Evolutionary conservation across 306 rosid genomes (phyloP).

Genomic region (Vigna radiata): DNA sequence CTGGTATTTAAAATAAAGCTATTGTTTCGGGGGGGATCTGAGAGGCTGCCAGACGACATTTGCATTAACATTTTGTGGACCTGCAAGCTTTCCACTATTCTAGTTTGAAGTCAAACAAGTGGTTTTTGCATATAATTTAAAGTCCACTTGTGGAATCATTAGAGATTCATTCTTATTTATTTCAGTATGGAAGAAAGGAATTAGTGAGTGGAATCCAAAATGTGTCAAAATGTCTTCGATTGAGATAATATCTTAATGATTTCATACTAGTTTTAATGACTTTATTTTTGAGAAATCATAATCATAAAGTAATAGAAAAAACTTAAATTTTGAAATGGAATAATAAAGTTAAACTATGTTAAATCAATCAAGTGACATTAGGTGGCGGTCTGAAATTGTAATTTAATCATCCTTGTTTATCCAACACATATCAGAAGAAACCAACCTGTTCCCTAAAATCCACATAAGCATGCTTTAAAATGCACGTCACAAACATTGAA

Average conservation of each 20-base stretch:
- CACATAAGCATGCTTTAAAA: constrained; percentile 46
- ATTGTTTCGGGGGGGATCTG: constrained; percentile 17
- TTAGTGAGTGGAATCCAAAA: constrained; percentile 38
- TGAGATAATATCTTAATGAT: neutral
- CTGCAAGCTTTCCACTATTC: constrained; percentile 34
- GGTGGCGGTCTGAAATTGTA: constrained; percentile 12
- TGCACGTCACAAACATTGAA: constrained; percentile 43
- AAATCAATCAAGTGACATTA: constrained; percentile 34
- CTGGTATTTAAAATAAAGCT: neutral
- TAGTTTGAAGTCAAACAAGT: constrained; percentile 23
- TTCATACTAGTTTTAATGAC: too few species aligned
- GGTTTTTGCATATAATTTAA: constrained; percentile 19
- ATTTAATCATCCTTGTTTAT: constrained; percentile 28
- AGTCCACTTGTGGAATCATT: constrained; percentile 36
- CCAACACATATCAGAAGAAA: constrained; percentile 3
- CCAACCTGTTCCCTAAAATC: constrained; percentile 38
- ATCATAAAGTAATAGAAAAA: too few species aligned
- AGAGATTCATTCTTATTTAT: constrained; percentile 23
- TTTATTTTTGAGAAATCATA: too few species aligned
- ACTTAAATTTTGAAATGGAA: neutral
- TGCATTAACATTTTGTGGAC: constrained; percentile 35
- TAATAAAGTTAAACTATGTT: too few species aligned
- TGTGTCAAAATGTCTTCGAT: neutral
- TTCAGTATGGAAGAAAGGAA: constrained; percentile 18
- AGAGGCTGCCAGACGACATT: constrained; percentile 7